Conservation (phyloP, 2,329 filamentous ascomycete species). For the Penicillium sp. region DNA sequence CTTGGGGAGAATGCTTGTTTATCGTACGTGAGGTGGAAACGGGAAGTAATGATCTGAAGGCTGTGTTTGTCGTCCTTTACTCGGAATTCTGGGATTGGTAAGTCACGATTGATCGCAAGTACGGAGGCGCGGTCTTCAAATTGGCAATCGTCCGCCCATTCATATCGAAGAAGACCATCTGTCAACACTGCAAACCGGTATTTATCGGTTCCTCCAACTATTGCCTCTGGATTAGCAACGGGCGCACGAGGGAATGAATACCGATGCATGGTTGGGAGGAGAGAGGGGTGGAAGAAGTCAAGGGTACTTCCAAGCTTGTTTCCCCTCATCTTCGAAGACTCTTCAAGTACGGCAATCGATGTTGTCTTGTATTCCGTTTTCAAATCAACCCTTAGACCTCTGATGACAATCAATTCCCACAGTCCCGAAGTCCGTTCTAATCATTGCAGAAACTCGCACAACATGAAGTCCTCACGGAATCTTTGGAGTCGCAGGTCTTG, state of each 20-base stretch:
- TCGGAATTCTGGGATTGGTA: constrained; percentile 51
- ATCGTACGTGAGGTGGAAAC: constrained; percentile 59
- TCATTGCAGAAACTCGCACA: too few species aligned
- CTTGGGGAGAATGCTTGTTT: constrained; percentile 55
- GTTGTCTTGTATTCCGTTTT: neutral
- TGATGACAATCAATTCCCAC: neutral
- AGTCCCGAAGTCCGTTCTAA: neutral
- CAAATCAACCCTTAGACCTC: too few species aligned
- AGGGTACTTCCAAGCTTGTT: neutral
- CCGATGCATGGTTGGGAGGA: neutral
- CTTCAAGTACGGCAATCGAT: neutral
- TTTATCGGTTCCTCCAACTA: constrained; percentile 46
- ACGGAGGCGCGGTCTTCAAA: constrained; percentile 64
- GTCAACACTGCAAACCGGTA: constrained; percentile 62
- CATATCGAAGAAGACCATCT: constrained; percentile 58
- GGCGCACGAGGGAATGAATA: constrained; percentile 26
- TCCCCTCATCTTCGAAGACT: neutral
- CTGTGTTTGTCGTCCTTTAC: constrained; percentile 47
- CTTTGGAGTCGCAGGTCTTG: too few species aligned
- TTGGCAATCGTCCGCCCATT: constrained; percentile 59
- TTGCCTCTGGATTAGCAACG: constrained; percentile 46
- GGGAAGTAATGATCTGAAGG: constrained; percentile 57
- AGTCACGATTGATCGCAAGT: constrained; percentile 58
- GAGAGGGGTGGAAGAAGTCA: neutral
- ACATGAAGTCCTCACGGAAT: neutral